Percentiles rank a stretch among this genome's conserved stretches.
Conservation (phyloP, 108 stramenopile species). For the Nannochloropsis oceanica region DNA sequence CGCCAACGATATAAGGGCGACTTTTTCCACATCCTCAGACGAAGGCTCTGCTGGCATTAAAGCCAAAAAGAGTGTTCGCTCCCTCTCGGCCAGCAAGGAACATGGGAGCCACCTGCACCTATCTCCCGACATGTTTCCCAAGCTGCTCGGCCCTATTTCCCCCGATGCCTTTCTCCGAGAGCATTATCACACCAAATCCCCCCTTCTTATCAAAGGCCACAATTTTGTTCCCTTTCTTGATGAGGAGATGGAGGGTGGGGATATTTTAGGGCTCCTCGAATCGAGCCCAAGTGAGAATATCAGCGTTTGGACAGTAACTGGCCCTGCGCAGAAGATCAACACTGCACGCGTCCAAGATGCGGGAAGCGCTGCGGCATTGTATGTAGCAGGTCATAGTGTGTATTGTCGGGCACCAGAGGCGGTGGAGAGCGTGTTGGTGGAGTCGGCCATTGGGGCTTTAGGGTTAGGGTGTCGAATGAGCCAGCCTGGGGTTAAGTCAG, state of each 20-base stretch:
- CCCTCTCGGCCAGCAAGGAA: no score
- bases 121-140: not conserved
- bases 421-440: slow-evolving; percentile 56
- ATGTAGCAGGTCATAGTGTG: slow-evolving; percentile 44
- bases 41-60: no score
- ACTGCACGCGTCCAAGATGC: not conserved
- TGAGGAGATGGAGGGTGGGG: not conserved
- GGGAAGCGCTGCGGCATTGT: not conserved
- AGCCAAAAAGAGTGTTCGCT: no score
- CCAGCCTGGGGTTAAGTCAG: slow-evolving; percentile 39
- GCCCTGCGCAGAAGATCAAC: not conserved
- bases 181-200: not conserved
- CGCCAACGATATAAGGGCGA: no score
- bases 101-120: no score
- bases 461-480: slow-evolving; percentile 65
- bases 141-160: not conserved
- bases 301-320: not conserved
- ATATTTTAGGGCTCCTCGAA: not conserved
- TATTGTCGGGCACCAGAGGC: slow-evolving; percentile 74
- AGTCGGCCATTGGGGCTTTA: slow-evolving; percentile 42
- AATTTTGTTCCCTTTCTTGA: not conserved
- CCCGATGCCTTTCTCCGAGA: not conserved
- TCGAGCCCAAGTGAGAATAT: not conserved
- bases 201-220: not conserved
- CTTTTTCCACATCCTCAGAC: no score